Evolutionary conservation across 495 filamentous ascomycete species (phyloP).

Genomic region (Daldinia vernicosa): DNA sequence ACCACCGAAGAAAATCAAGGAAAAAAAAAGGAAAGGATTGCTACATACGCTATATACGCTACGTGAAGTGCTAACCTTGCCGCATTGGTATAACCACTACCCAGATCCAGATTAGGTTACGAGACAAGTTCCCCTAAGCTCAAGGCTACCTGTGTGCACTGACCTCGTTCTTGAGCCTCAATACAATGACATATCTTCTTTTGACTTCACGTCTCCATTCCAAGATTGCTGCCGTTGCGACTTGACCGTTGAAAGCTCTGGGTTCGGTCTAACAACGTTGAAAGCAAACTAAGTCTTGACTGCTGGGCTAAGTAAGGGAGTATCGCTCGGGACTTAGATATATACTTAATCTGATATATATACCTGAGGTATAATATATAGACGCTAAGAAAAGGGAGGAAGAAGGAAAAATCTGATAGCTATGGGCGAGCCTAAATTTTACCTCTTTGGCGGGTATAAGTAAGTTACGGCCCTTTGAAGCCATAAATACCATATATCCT

Average conservation of each 20-base stretch:
- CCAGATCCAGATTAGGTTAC: background rate
- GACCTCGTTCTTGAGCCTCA: background rate
- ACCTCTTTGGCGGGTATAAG: slow-evolving; percentile 60
- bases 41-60: background rate
- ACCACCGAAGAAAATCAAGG: background rate
- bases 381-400: background rate
- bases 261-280: background rate
- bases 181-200: background rate
- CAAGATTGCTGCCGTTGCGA: background rate
- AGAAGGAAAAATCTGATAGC: background rate
- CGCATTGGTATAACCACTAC: background rate
- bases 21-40: background rate
- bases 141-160: background rate
- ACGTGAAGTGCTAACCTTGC: background rate
- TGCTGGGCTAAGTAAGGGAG: background rate
- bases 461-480: slow-evolving; percentile 42
- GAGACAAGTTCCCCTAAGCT: background rate
- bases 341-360: background rate
- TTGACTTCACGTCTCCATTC: background rate
- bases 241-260: background rate
- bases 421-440: slow-evolving; percentile 26
- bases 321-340: background rate
- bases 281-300: background rate
- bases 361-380: background rate
- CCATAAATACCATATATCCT: background rate